Evolutionary conservation across 129 eudicot species (phyloP).

Genomic region (Solidago caesia): DNA sequence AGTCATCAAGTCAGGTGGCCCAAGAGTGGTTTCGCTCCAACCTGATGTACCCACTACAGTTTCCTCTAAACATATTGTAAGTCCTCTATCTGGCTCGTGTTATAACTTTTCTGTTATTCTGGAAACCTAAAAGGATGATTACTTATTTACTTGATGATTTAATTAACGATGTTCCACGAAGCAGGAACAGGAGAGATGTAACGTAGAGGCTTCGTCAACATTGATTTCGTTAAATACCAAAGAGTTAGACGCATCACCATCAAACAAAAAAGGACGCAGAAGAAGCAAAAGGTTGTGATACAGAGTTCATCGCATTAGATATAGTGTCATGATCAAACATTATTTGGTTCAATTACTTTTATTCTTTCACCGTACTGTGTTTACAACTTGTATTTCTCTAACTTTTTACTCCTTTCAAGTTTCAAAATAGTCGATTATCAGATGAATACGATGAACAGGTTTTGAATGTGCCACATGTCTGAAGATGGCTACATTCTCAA

Average conservation of each 20-base stretch:
- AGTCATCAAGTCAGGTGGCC: slow-evolving; percentile 41
- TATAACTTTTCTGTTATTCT: slow-evolving; percentile 9
- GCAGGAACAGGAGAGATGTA: slow-evolving; percentile 37
- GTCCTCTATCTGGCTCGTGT: slow-evolving; percentile 26
- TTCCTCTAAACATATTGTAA: slow-evolving; percentile 43
- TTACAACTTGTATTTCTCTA: neutral
- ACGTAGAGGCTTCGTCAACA: slow-evolving; percentile 40
- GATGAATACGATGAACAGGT: neutral
- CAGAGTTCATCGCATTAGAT: slow-evolving; percentile 25
- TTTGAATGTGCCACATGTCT: neutral
- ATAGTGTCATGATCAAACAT: slow-evolving; percentile 15
- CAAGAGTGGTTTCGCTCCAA: slow-evolving; percentile 36
- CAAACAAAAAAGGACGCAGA: slow-evolving; percentile 24
- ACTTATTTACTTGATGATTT: neutral
- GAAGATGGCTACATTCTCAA: neutral
- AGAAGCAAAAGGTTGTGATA: slow-evolving; percentile 31
- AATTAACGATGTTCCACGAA: neutral
- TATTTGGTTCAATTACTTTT: slow-evolving; percentile 5
- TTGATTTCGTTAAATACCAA: slow-evolving; percentile 39
- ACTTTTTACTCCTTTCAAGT: neutral
- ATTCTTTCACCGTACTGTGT: slow-evolving; percentile 21
- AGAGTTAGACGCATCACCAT: slow-evolving; percentile 40
- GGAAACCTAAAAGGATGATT: neutral
- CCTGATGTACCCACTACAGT: slow-evolving; percentile 14
- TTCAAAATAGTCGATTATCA: neutral